These are phyloP conservation scores for Serendipita sp. DNA, from an alignment of 768 basidiomycete genomes.

Conservation along the genomic window DNA sequence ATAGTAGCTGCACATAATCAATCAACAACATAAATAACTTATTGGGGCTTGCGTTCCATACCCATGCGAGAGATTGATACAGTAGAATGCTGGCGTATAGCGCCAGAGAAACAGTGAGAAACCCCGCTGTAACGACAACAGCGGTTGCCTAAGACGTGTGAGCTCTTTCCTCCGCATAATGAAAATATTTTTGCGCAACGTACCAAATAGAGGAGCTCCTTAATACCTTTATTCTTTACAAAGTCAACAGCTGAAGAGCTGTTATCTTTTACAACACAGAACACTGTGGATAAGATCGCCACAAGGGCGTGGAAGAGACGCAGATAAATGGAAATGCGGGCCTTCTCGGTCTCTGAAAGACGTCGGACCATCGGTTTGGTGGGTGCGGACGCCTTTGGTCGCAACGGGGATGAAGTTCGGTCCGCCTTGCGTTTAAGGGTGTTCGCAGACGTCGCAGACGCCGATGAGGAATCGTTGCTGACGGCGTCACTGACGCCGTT, in stretches of 20 bases:
- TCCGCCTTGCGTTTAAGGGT: too few relatives aligned
- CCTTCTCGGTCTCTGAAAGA: conserved; percentile 1
- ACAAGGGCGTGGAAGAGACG: background rate
- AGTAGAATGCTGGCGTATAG: background rate
- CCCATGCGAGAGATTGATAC: background rate
- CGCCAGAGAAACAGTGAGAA: background rate
- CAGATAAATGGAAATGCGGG: background rate
- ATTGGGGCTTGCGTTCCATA: background rate
- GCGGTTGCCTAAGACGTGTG: background rate
- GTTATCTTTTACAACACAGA: background rate
- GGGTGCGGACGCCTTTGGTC: background rate
- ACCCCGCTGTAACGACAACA: background rate
- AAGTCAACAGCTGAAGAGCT: background rate
- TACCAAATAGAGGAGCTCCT: background rate
- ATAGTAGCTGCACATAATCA: background rate
- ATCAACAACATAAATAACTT: background rate
- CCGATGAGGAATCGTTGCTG: background rate
- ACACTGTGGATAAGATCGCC: background rate
- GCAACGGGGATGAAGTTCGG: too few relatives aligned
- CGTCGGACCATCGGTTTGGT: background rate
- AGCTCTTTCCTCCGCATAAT: too few relatives aligned
- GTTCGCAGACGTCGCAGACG: background rate
- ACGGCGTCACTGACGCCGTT: background rate
- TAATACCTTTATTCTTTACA: background rate
- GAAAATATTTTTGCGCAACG: too few relatives aligned